Evolutionary conservation across 2,329 filamentous ascomycete species (phyloP).

Genomic region (Stenocarpella maydis): DNA sequence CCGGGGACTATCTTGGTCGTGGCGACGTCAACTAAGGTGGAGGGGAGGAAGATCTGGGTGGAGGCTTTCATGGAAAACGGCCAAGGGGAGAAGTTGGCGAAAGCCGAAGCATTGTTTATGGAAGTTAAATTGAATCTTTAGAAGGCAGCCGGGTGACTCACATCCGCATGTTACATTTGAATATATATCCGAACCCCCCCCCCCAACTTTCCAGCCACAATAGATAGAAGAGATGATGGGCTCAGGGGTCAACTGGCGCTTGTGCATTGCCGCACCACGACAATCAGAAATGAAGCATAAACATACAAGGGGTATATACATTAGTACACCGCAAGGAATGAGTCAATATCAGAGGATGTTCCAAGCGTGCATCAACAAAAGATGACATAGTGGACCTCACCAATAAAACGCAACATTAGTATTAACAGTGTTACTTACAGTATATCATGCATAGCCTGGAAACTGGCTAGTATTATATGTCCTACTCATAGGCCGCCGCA

Average conservation of each 20-base stretch:
- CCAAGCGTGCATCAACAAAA: too few relatives aligned
- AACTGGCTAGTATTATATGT: slow-evolving; percentile 8
- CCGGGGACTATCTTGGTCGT: slow-evolving; percentile 57
- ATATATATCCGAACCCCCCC: too few relatives aligned
- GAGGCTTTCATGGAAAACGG: slow-evolving; percentile 58
- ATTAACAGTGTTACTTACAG: not conserved
- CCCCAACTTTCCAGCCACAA: too few relatives aligned
- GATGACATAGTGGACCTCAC: not conserved
- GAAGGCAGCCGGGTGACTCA: too few relatives aligned
- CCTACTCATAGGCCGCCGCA: not conserved
- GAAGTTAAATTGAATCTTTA: slow-evolving; percentile 40
- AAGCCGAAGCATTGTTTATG: slow-evolving; percentile 62
- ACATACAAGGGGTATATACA: too few relatives aligned
- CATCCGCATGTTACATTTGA: too few relatives aligned
- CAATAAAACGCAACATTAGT: not conserved
- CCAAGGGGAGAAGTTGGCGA: slow-evolving; percentile 56
- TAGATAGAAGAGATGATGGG: not conserved
- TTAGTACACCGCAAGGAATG: too few relatives aligned
- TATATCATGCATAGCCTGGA: not conserved
- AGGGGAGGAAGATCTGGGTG: slow-evolving; percentile 63
- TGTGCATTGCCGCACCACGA: too few relatives aligned
- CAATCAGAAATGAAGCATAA: too few relatives aligned
- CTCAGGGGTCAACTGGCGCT: too few relatives aligned
- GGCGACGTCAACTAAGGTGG: slow-evolving; percentile 52
- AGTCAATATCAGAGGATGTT: too few relatives aligned